phyloP scores from a whole-genome alignment of 352 stramenopile species.

The Pythium monospermum region DNA sequence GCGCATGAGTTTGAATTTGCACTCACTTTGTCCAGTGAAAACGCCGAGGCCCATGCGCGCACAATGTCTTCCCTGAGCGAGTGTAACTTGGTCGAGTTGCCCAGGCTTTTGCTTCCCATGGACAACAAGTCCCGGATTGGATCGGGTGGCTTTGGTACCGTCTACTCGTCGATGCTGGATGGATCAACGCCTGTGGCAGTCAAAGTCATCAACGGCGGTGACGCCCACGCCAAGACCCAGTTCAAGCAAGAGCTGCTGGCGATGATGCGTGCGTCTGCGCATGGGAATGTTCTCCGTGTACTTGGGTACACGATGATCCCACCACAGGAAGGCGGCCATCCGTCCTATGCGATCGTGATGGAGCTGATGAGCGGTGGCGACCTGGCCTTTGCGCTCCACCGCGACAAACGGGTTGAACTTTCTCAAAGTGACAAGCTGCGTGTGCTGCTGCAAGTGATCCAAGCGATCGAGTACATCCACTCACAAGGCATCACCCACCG shows the following conservation, averaged over 20 bases:
- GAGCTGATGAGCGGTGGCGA: conserved; percentile 10
- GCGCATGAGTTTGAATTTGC: no score
- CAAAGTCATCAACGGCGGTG: conserved; percentile 1
- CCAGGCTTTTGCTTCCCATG: not conserved
- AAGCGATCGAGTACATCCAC: conserved; percentile 49
- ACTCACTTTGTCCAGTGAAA: no score
- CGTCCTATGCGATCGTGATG: conserved; percentile 9
- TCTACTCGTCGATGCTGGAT: conserved; percentile 1
- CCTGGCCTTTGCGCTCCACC: conserved; percentile 2
- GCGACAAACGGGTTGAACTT: not conserved
- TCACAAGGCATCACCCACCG: conserved; percentile 54
- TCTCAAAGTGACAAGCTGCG: not conserved
- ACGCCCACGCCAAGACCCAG: not conserved
- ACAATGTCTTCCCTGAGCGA: not conserved
- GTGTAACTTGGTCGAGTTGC: not conserved
- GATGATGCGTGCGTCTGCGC: conserved; percentile 2
- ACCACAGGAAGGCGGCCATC: not conserved
- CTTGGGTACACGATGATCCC: conserved; percentile 1
- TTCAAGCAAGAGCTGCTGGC: conserved; percentile 5
- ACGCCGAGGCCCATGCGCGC: no score
- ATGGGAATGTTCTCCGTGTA: conserved; percentile 9
- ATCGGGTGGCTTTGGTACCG: not conserved
- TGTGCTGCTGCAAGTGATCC: conserved; percentile 24
- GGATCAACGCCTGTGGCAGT: not conserved
- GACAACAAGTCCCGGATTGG: conserved; percentile 1